Evolutionary conservation across 2,329 filamentous ascomycete genomes (phyloP), one percentile per base, ranked within the genome.

Genomic region (Pseudocercospora musae): DNA sequence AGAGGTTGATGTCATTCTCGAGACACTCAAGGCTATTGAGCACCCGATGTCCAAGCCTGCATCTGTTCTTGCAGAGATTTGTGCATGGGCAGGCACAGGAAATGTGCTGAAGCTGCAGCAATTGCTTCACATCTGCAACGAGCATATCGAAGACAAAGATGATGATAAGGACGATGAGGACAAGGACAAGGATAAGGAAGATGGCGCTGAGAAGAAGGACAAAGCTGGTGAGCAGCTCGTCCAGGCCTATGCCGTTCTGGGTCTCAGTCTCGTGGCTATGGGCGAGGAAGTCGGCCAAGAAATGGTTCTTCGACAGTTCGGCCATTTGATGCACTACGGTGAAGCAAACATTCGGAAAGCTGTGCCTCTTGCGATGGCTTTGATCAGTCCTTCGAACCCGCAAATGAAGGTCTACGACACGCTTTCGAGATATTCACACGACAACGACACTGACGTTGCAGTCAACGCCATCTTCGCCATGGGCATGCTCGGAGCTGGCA

Each of bases 391-490:
- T 11, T 97, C 92, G 80, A 99, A 99, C 80, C 95, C 95, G 10
- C 96, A 99, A 77, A 99, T 99, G 94, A 99, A 98, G 84, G 91
- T 99, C 53, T 99, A 99, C 81, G 95, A 99, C 77, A 99, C 95
- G 0, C 83, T 99, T 10, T 99, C 95, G 57, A 85, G 95, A 74
- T 99, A 99, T 84, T 96, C 90, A 67, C 95, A 99, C 84, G 95
- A 99, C 81, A 99, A 95, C 70, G 95, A 99, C 79, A 96, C 94
- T 66, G 95, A 99, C 73, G 95, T 99, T 52, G 95, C 95, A 42
- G 90, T 99, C 78, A 99, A 98, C 75, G 92, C 95, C 72, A 99
- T 99, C 75, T 99, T 99, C 74, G 93, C 95, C 69, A 99, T 99
- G 95, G 95, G 95, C 78, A 88, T 99, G 62, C 84, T 96, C 40